These are phyloP conservation scores for Erodium texanum DNA, from an alignment of 441 rosid species.

Conservation along the genomic window DNA sequence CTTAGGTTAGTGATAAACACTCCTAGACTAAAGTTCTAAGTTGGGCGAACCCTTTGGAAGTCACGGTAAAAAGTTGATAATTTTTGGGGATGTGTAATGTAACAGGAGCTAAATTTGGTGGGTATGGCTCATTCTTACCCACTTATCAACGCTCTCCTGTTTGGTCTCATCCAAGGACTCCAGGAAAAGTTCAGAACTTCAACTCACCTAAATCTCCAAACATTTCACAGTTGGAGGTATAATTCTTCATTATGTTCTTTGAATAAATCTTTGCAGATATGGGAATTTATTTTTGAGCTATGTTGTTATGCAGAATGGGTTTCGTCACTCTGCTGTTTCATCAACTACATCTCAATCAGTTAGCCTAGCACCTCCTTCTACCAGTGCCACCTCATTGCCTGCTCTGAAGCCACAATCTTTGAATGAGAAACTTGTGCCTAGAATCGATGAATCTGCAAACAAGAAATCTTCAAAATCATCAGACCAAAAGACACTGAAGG, in stretches of 20 bases:
- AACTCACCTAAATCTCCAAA: constrained; percentile 53
- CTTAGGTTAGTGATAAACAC: constrained; percentile 37
- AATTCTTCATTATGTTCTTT: constrained; percentile 1
- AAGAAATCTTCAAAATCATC: constrained; percentile 42
- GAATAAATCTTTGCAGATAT: constrained; percentile 5
- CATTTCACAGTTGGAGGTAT: constrained; percentile 58
- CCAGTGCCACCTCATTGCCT: constrained; percentile 25
- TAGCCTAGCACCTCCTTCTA: constrained; percentile 36
- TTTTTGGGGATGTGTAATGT: constrained; percentile 14
- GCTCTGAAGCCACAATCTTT: constrained; percentile 33
- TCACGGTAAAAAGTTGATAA: not conserved
- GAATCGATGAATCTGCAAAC: constrained; percentile 29
- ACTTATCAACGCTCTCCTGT: constrained; percentile 72
- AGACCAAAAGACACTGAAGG: constrained; percentile 65
- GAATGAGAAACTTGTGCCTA: constrained; percentile 32
- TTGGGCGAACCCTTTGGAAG: not conserved
- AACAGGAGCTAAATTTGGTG: constrained; percentile 91
- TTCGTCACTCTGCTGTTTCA: constrained; percentile 26
- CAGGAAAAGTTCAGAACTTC: constrained; percentile 43
- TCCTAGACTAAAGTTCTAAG: not conserved
- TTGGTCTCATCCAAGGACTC: constrained; percentile 51
- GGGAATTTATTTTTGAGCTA: constrained; percentile 17
- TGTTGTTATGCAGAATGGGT: constrained; percentile 42
- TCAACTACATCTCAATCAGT: constrained; percentile 32
- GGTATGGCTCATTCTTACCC: constrained; percentile 93